Evolutionary conservation across 2,329 filamentous ascomycete species (phyloP).

Genomic region (Fusarium sterilihyphosum): DNA sequence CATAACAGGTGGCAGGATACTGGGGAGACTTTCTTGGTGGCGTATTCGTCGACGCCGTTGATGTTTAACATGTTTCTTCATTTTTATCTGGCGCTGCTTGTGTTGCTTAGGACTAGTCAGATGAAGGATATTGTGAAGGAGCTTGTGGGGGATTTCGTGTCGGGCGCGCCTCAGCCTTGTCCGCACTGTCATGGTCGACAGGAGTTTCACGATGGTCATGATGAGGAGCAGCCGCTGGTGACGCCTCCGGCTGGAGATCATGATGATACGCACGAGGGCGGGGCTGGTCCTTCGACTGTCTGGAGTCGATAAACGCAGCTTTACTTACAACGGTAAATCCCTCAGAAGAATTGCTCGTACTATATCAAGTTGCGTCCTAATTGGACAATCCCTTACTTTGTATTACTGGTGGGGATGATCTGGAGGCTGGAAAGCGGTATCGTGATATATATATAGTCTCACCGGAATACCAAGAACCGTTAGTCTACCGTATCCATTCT

Average conservation of each 20-base stretch:
- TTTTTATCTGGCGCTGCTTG: background rate
- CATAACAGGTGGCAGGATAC: background rate
- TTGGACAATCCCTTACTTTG: rapidly evolving
- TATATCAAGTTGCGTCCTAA: background rate
- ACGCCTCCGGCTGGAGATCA: background rate
- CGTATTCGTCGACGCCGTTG: background rate
- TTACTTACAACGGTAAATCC: rapidly evolving
- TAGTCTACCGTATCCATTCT: too few relatives aligned
- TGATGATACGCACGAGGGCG: background rate
- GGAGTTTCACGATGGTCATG: background rate
- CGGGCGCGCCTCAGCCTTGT: background rate
- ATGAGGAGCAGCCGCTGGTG: background rate
- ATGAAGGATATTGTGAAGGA: background rate
- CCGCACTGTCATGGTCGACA: background rate
- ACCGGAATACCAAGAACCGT: rapidly evolving
- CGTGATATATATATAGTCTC: background rate
- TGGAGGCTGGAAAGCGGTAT: background rate
- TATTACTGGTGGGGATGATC: rapidly evolving
- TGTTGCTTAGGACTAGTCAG: background rate
- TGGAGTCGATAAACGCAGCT: background rate
- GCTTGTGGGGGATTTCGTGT: background rate
- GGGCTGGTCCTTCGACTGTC: background rate
- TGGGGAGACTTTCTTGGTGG: background rate
- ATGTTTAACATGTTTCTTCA: constrained; percentile 9
- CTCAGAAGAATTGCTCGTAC: background rate